These are phyloP conservation scores for Panus rudis DNA, from an alignment of 768 basidiomycete species.

Conservation along the genomic window DNA sequence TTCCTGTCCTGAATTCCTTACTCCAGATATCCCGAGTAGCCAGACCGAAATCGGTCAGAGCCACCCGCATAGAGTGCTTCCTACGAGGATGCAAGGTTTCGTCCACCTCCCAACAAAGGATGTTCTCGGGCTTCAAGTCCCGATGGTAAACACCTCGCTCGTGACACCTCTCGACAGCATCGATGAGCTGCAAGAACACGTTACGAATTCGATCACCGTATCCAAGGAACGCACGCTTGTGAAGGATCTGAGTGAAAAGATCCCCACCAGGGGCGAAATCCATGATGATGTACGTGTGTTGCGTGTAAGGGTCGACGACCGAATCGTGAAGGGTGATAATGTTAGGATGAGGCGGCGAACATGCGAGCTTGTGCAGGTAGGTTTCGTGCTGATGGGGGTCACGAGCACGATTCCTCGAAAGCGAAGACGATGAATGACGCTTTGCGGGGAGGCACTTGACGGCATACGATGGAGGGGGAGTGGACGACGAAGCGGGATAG, in stretches of 20 bases:
- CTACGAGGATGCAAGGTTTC: too few species aligned
- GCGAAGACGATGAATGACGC: too few species aligned
- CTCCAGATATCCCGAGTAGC: slow-evolving; percentile 83
- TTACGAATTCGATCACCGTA: slow-evolving; percentile 78
- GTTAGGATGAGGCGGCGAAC: slow-evolving; percentile 68
- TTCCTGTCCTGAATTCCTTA: slow-evolving; percentile 90
- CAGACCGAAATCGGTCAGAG: slow-evolving; percentile 93
- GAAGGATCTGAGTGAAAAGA: slow-evolving; percentile 85
- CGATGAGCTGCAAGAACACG: slow-evolving; percentile 89
- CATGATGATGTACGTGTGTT: slow-evolving; percentile 86
- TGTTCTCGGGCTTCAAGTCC: slow-evolving; percentile 95
- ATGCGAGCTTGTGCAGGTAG: slow-evolving; percentile 57
- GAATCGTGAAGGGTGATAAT: slow-evolving; percentile 88
- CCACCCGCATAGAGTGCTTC: slow-evolving; percentile 51
- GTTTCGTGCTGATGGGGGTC: slow-evolving; percentile 87
- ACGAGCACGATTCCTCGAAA: slow-evolving; percentile 46
- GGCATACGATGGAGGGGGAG: slow-evolving; percentile 56
- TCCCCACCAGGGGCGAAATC: slow-evolving; percentile 89
- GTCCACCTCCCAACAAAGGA: slow-evolving; percentile 79
- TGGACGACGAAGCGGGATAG: slow-evolving; percentile 17
- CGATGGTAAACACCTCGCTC: slow-evolving; percentile 89
- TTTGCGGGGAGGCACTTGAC: slow-evolving; percentile 78
- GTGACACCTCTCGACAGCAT: slow-evolving; percentile 92
- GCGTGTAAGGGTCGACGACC: slow-evolving; percentile 57
- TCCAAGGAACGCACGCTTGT: slow-evolving; percentile 73